These are phyloP conservation scores for Guyanaporus albipodus DNA, from an alignment of 768 basidiomycete genomes.

Conservation along the genomic window DNA sequence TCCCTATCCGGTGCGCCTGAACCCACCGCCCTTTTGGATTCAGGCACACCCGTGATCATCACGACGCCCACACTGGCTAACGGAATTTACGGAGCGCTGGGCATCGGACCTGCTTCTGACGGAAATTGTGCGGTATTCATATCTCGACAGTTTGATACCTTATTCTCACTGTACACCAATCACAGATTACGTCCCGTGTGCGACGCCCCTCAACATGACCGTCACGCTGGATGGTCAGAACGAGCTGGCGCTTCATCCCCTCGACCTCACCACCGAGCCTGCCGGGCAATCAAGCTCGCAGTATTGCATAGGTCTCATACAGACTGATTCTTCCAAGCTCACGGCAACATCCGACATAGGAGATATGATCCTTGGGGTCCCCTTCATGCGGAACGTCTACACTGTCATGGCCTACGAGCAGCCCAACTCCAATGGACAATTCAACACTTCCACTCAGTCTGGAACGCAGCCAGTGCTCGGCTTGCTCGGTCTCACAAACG, in stretches of 20 bases:
- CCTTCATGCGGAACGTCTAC: conserved; percentile 74
- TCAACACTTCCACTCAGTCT: conserved; percentile 31
- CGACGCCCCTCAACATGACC: conserved; percentile 65
- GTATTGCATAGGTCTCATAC: conserved; percentile 64
- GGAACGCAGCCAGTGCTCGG: conserved; percentile 48
- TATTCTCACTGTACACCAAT: conserved; percentile 6
- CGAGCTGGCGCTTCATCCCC: conserved; percentile 64
- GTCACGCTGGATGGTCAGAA: conserved; percentile 58
- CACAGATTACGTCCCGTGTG: conserved; percentile 72
- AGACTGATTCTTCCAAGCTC: conserved; percentile 47
- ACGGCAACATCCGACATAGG: conserved; percentile 37
- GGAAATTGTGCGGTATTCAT: conserved; percentile 53
- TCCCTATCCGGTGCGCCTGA: conserved; percentile 38
- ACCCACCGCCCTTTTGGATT: conserved; percentile 70
- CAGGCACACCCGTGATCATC: conserved; percentile 65
- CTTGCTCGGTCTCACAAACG: conserved; percentile 59
- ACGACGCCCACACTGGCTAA: conserved; percentile 60
- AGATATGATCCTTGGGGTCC: conserved; percentile 76
- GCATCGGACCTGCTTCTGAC: conserved; percentile 52
- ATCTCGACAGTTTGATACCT: background rate
- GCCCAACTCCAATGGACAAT: conserved; percentile 43
- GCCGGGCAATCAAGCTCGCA: conserved; percentile 38
- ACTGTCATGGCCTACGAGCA: conserved; percentile 67
- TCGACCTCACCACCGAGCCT: conserved; percentile 61
- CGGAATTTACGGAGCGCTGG: conserved; percentile 74